Evolutionary conservation across 108 stramenopile genomes (phyloP).

Genomic region (Cyclotella sp.): DNA sequence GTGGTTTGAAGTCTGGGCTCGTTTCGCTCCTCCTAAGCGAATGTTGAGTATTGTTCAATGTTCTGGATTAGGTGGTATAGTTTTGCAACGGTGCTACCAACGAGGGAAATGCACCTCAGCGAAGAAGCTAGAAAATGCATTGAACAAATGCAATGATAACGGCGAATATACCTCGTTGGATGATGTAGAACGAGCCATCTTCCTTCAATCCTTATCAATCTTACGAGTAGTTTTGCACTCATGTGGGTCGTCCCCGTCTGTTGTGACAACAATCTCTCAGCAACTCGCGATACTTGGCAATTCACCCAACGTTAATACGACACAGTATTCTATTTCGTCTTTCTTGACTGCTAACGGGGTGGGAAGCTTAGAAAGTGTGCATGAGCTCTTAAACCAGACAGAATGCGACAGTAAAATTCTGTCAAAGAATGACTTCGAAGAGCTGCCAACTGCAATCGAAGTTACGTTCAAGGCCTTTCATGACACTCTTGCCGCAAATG

Average conservation of each 20-base stretch:
- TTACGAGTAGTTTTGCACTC: constrained; percentile 30
- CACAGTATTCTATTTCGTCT: neutral
- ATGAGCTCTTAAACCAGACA: constrained; percentile 21
- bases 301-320: neutral
- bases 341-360: constrained; percentile 4
- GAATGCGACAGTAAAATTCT: constrained; percentile 2
- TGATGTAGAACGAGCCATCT: constrained; percentile 35
- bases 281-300: neutral
- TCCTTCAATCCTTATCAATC: constrained; percentile 49
- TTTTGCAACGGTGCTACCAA: constrained; percentile 26
- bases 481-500: neutral
- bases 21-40: constrained; percentile 31
- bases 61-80: constrained; percentile 37
- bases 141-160: neutral
- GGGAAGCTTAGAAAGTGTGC: constrained; percentile 13
- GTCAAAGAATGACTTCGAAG: neutral
- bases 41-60: constrained; percentile 29
- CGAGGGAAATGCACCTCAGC: constrained; percentile 13
- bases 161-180: neutral
- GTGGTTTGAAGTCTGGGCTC: constrained; percentile 49
- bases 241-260: constrained; percentile 20
- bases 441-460: neutral
- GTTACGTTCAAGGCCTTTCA: constrained; percentile 3
- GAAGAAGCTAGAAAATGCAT: constrained; percentile 2
- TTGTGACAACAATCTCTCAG: constrained; percentile 15